Evolutionary conservation across 306 rosid species (phyloP), one percentile per base, ranked within the genome.

Genomic region (Lablab purpureus): DNA sequence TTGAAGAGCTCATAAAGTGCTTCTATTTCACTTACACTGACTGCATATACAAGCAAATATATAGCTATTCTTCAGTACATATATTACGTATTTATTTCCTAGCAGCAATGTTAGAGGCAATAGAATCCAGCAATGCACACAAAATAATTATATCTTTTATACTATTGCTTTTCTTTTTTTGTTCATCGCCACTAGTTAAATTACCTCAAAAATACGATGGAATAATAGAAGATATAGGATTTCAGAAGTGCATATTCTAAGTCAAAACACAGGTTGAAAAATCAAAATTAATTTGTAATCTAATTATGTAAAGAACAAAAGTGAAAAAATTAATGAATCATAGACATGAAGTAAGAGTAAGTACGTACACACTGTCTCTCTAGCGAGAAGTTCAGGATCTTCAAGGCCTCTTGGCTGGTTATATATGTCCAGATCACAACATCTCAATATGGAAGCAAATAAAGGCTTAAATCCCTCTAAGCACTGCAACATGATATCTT

Each of bases 21-120:
- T 83, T 95, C 99, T 74, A 95, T 91, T 89, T 96, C 99, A 79
- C 98, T 96, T 56, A 93, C 99, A 4, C 99, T 96, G 84, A 96
- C 98, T 93, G 96, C 88, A 88, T 75, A 40, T 13, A 83, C 4
- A 68, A 10, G 19, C 25, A 70, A 58, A 67, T 36, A 83, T 49
- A 36, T 21, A 58, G 8, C 11, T 19, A 71, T 43, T 10, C 49
- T 55, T 46, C 56, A 77, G 72, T n/a, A 68, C 63, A 75, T 30
- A n/a, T 8, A 21, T 21, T 7, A 9, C 2, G 13, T 18, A 81
- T 67, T 36, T 55, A 71, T 22, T 71, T 60, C 55, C 45, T 49
- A 60, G 27, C 45, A 72, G 3, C 12, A 4, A 32, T 8, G 28
- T 40, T 25, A 32, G 27, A 59, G 40, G 21, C 55, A 36, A 12